These are phyloP conservation scores for Polychaeton citri DNA, from an alignment of 2,329 filamentous ascomycete species.

Conservation along the genomic window DNA sequence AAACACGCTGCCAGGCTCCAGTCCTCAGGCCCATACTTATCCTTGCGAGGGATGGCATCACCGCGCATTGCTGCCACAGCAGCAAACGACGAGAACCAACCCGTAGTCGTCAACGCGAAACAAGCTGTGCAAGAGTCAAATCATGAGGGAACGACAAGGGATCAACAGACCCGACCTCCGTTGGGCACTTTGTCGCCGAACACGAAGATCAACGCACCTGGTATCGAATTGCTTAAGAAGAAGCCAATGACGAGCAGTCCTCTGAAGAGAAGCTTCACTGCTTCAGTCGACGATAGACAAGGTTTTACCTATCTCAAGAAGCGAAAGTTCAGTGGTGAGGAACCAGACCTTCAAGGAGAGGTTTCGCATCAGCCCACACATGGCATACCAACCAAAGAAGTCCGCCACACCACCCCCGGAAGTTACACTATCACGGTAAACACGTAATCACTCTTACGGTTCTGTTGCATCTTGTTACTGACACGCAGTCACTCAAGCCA, in stretches of 20 bases:
- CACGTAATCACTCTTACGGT: too few species aligned
- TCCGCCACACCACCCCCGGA: too few species aligned
- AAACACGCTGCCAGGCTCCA: too few species aligned
- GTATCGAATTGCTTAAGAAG: slow-evolving; percentile 5
- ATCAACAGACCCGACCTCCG: background rate
- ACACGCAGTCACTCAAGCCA: slow-evolving; percentile 2
- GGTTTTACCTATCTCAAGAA: slow-evolving; percentile 23
- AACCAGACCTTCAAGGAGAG: too few species aligned
- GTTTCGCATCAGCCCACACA: too few species aligned
- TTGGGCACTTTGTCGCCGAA: slow-evolving; percentile 21
- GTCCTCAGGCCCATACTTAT: too few species aligned
- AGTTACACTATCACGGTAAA: too few species aligned
- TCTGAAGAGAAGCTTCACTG: slow-evolving; percentile 20
- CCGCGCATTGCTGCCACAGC: background rate
- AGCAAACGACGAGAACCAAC: background rate
- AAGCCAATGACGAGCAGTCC: slow-evolving; percentile 15
- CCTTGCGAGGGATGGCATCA: background rate
- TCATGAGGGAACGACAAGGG: background rate
- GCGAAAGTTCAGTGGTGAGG: slow-evolving; percentile 10
- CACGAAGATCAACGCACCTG: slow-evolving; percentile 8
- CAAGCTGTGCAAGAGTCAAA: background rate
- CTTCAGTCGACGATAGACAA: slow-evolving; percentile 15
- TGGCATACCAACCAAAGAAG: too few species aligned
- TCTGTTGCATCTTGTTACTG: too few species aligned
- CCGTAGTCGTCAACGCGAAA: background rate